Evolutionary conservation across 441 rosid species (phyloP), one percentile per base, ranked within the genome.

Genomic region (Pelargonium citronellum): DNA sequence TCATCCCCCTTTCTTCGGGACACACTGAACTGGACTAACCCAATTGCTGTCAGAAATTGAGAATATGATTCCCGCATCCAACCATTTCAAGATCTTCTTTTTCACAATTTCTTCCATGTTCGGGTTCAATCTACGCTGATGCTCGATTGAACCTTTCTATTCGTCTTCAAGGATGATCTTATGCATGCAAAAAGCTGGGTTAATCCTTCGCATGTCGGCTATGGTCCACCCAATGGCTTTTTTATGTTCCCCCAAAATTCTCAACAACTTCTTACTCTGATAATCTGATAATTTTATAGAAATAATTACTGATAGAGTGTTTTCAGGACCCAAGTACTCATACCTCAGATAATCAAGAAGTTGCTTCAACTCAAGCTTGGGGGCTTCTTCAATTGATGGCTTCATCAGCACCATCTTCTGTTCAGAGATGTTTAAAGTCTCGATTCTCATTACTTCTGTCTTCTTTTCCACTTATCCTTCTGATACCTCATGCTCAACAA

Each of bases 381-480:
- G 62, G 5, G 68, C 5, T 71, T 71, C 27, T 15, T 3, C 41
- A 17, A 71, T 63, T 2, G 30, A 71, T 2, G 74, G 53, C 30
- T 53, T 53, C 49, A 4, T 44, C 49, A 4, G 5, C 49, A 8
- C n/a, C n/a, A n/a, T n/a, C n/a, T n/a, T n/a, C n/a, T n/a, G n/a
- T n/a, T n/a, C n/a, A n/a, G n/a, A n/a, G n/a, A n/a, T n/a, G n/a
- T n/a, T 44, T 1, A 44, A 11, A 44, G 49, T 2, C 49, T 44
- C 11, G 1, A 44, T 7, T 44, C 9, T 2, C 5, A 2, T 37
- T 37, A 5, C 2, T 37, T 2, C 41, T 37, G 5, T 5, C 41
- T n/a, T n/a, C n/a, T n/a, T n/a, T n/a, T n/a, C n/a, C n/a, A n/a
- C n/a, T n/a, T n/a, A n/a, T n/a, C n/a, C n/a, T n/a, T n/a, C n/a